Evolutionary conservation across 306 rosid genomes (phyloP).

Genomic region (Prunus armeniaca): DNA sequence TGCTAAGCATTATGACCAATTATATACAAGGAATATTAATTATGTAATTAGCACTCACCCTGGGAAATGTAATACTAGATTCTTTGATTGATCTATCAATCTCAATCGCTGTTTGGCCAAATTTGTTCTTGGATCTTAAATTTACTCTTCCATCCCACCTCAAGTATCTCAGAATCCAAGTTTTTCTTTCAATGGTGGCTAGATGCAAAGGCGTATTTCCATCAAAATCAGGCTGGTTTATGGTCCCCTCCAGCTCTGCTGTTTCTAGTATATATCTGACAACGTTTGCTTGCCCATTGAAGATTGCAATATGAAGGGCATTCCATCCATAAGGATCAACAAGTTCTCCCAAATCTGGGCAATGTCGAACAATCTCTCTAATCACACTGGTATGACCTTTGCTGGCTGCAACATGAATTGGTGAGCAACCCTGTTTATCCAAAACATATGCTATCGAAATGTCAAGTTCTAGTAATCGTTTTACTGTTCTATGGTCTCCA

Average conservation of each 20-base stretch:
- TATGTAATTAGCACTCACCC: background rate
- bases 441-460: background rate
- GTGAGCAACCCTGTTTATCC: background rate
- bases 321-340: background rate
- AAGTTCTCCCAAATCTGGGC: conserved; percentile 1
- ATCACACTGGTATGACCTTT: background rate
- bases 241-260: background rate
- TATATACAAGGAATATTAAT: background rate
- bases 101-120: background rate
- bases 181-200: background rate
- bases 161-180: background rate
- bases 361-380: background rate
- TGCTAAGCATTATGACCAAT: background rate
- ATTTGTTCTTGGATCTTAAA: background rate
- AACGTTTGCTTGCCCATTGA: background rate
- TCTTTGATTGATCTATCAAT: background rate
- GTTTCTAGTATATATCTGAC: background rate
- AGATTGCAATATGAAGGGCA: background rate
- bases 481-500: background rate
- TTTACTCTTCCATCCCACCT: conserved; percentile 3
- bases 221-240: conserved; percentile 5
- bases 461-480: background rate
- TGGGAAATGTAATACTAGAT: background rate
- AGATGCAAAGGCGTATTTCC: conserved; percentile 10
- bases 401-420: conserved; percentile 1